A percentile compares a stretch with the other conserved stretches of the same genome.
Conservation (phyloP, 1,284 basidiomycete species). For the Uromyces viciae-fabae region DNA sequence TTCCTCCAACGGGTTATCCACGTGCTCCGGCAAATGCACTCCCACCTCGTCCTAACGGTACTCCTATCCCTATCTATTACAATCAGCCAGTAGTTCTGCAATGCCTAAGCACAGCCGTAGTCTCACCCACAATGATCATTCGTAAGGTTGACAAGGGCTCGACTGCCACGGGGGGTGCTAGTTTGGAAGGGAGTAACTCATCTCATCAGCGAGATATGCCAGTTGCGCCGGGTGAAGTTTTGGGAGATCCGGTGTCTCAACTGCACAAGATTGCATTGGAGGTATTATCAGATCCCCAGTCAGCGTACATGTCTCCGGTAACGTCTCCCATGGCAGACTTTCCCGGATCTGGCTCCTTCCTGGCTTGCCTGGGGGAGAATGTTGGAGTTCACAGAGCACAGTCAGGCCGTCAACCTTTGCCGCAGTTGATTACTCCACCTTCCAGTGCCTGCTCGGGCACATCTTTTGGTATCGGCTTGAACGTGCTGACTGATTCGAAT, state of each 20-base stretch:
- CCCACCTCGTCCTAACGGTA: constrained; percentile 67
- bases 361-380: constrained; percentile 47
- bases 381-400: constrained; percentile 46
- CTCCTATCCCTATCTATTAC: constrained; percentile 73
- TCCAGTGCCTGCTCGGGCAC: constrained; percentile 35
- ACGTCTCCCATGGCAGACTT: constrained; percentile 15
- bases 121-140: constrained; percentile 86
- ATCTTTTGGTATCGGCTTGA: constrained; percentile 25
- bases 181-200: constrained; percentile 63
- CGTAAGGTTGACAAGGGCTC: constrained; percentile 88
- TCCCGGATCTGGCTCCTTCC: constrained; percentile 42
- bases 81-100: constrained; percentile 93
- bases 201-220: constrained; percentile 45
- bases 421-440: constrained; percentile 30
- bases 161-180: constrained; percentile 75
- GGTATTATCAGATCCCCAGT: not conserved
- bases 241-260: constrained; percentile 89
- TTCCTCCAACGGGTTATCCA: constrained; percentile 66
- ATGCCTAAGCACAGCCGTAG: constrained; percentile 85
- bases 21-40: constrained; percentile 84
- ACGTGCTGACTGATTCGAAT: constrained; percentile 29
- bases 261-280: constrained; percentile 64
- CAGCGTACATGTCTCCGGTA: constrained; percentile 14
- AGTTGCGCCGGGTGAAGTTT: constrained; percentile 68
- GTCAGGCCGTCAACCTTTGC: constrained; percentile 15